A percentile compares a stretch with the other conserved stretches of the same genome.
These are phyloP conservation scores for Diaporthe longicolla DNA, from an alignment of 2,329 filamentous ascomycete genomes.

Conservation along the genomic window DNA sequence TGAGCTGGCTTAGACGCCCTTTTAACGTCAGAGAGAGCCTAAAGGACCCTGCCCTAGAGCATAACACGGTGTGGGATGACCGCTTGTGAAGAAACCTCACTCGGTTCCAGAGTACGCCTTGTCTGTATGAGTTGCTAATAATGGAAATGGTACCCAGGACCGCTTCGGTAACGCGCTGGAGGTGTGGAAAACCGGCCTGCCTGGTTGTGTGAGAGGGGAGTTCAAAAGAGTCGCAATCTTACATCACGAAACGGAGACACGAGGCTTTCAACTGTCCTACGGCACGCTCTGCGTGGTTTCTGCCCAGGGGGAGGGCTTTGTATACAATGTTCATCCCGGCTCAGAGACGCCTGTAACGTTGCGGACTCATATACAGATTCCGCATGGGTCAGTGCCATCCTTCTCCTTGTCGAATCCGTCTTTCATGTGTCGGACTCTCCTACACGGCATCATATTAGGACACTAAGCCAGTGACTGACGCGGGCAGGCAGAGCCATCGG, in stretches of 20 bases:
- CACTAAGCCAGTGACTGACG: no score
- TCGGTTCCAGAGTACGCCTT: neutral
- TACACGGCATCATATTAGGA: no score
- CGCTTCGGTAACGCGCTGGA: constrained; percentile 59
- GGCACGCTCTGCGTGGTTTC: constrained; percentile 62
- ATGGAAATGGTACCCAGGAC: constrained; percentile 46
- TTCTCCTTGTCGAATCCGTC: no score
- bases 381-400: constrained; percentile 35
- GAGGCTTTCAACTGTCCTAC: constrained; percentile 61
- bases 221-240: constrained; percentile 57
- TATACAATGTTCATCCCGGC: constrained; percentile 58
- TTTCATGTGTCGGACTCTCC: no score
- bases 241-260: constrained; percentile 57
- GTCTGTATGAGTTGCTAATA: neutral
- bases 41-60: neutral
- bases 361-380: constrained; percentile 55
- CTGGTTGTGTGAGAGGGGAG: constrained; percentile 53
- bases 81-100: neutral
- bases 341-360: constrained; percentile 46
- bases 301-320: constrained; percentile 58
- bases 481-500: no score
- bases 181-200: constrained; percentile 58
- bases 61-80: neutral
- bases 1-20: neutral
- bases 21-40: no score